phyloP scores from a whole-genome alignment of 805 yeast genomes.

The Candida succiphila region DNA sequence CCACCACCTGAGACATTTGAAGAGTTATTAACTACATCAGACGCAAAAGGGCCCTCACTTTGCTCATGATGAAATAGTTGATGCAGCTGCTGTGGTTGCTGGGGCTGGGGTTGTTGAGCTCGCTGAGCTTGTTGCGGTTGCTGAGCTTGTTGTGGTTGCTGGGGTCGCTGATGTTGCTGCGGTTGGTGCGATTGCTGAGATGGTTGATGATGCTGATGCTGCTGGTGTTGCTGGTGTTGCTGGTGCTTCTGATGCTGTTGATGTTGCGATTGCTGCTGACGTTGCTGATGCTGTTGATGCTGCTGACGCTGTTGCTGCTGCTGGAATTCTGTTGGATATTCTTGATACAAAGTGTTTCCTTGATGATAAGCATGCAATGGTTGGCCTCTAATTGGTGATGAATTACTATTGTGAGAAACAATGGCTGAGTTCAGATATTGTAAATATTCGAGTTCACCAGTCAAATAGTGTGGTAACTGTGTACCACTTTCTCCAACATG shows the following conservation, averaged over 20 bases:
- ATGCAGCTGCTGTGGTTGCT: slow-evolving; percentile 4
- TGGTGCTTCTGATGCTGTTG: slow-evolving; percentile 1
- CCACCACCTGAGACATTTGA: no score
- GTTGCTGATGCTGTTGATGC: no score
- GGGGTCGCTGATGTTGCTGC: slow-evolving; percentile 7
- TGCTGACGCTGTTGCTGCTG: slow-evolving; percentile 2
- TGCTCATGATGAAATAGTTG: no score
- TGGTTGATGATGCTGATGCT: neutral
- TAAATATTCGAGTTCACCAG: slow-evolving; percentile 34
- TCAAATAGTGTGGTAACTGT: slow-evolving; percentile 57
- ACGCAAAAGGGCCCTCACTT: no score
- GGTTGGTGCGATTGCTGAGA: slow-evolving; percentile 5
- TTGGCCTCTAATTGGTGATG: no score
- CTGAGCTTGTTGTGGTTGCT: slow-evolving; percentile 4
- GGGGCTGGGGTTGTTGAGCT: slow-evolving; percentile 1
- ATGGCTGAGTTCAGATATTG: slow-evolving; percentile 23
- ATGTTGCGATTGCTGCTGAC: slow-evolving; percentile 3
- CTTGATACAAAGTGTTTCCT: slow-evolving; percentile 12
- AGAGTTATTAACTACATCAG: no score
- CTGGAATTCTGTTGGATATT: slow-evolving; percentile 1
- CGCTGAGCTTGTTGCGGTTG: slow-evolving; percentile 1
- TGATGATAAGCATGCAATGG: slow-evolving; percentile 4
- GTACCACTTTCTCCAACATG: slow-evolving; percentile 48
- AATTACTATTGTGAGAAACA: slow-evolving; percentile 16
- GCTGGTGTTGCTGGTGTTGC: neutral